These are phyloP conservation scores for Trichosporon sp. DNA, from an alignment of 1,284 basidiomycete genomes.

Conservation along the genomic window DNA sequence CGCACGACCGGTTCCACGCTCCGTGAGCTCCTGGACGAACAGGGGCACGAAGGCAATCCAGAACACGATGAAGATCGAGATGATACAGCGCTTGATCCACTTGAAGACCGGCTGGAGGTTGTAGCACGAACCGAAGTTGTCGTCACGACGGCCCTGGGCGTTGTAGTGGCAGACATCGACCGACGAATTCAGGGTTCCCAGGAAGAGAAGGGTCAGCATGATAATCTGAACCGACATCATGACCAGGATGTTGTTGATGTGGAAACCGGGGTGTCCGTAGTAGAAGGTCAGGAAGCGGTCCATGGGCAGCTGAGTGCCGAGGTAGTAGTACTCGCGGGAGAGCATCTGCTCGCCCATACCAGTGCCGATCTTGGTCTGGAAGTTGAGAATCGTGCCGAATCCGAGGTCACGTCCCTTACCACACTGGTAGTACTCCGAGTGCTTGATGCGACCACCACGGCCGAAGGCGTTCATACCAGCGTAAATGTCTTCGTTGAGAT, in stretches of 20 bases:
- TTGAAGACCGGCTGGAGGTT: constrained; percentile 80
- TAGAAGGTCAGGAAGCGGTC: constrained; percentile 99
- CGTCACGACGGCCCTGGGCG: constrained; percentile 50
- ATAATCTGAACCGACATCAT: constrained; percentile 91
- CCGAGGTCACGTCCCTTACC: constrained; percentile 98
- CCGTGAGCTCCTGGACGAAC: constrained; percentile 91
- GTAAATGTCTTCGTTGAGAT: constrained; percentile 99
- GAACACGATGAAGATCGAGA: constrained; percentile 94
- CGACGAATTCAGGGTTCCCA: constrained; percentile 80
- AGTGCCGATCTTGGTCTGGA: constrained; percentile 99
- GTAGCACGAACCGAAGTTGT: constrained; percentile 68
- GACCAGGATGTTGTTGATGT: constrained; percentile 99
- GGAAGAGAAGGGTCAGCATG: constrained; percentile 78
- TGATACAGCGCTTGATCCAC: constrained; percentile 91
- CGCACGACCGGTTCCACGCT: constrained; percentile 83
- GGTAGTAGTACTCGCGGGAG: constrained; percentile 97
- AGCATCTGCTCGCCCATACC: constrained; percentile 99
- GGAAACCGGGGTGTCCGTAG: constrained; percentile 99
- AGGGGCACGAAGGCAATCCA: constrained; percentile 88
- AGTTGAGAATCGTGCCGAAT: constrained; percentile 97
- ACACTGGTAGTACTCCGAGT: constrained; percentile 96
- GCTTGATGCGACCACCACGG: constrained; percentile 95
- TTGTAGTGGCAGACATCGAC: constrained; percentile 73
- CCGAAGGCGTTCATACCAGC: constrained; percentile 99
- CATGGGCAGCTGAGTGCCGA: constrained; percentile 96